Evolutionary conservation across 2,329 filamentous ascomycete genomes (phyloP).

Genomic region (Alternaria brassicae): DNA sequence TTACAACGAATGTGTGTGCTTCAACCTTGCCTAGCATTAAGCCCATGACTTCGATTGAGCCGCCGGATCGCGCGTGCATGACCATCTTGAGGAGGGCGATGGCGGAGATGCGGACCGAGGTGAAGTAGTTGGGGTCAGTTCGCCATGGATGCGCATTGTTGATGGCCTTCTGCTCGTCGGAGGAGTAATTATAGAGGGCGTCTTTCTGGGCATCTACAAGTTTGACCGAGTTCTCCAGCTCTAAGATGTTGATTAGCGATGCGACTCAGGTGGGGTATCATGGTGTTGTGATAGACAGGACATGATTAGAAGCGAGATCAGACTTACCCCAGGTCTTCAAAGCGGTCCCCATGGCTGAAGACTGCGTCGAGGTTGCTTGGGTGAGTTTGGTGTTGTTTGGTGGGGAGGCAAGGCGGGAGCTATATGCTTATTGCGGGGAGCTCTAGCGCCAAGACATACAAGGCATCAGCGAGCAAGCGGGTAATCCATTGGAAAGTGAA

Average conservation of each 20-base stretch:
- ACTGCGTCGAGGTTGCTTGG: constrained; percentile 5
- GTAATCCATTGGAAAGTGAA: neutral
- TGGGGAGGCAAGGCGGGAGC: constrained; percentile 17
- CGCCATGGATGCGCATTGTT: constrained; percentile 75
- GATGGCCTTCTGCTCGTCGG: constrained; percentile 70
- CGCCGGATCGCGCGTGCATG: constrained; percentile 97
- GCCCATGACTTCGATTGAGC: constrained; percentile 93
- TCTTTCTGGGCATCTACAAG: constrained; percentile 87
- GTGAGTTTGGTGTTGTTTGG: constrained; percentile 14
- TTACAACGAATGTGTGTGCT: constrained; percentile 85
- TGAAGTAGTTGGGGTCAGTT: constrained; percentile 84
- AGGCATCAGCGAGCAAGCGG: constrained; percentile 32
- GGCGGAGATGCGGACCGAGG: constrained; percentile 89
- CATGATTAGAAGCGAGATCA: neutral
- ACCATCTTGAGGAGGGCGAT: constrained; percentile 98
- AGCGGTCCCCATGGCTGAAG: constrained; percentile 42
- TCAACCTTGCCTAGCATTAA: constrained; percentile 96
- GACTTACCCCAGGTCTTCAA: constrained; percentile 49
- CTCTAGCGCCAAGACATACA: constrained; percentile 35
- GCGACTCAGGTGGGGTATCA: constrained; percentile 19
- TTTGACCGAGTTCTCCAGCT: constrained; percentile 82
- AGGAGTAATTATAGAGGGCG: constrained; percentile 86
- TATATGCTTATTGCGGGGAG: constrained; percentile 31
- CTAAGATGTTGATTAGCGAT: constrained; percentile 57
- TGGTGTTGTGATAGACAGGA: neutral